Evolutionary conservation across 768 basidiomycete genomes (phyloP), one percentile per base, ranked within the genome.

Genomic region (Agrocybe pediades): DNA sequence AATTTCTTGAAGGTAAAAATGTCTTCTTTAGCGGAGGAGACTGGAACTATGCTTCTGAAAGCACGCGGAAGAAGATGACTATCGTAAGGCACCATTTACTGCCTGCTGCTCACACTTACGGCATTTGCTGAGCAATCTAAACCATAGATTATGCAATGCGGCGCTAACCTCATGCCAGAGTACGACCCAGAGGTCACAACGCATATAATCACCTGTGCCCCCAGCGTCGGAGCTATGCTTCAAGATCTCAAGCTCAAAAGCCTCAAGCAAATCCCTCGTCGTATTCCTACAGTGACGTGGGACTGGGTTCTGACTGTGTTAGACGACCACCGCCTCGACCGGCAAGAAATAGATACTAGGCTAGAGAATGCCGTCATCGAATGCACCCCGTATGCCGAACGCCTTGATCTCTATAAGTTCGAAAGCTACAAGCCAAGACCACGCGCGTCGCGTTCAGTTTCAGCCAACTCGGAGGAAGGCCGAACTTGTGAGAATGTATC

Each of bases 211-310:
- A 82, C 83, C 21, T 11, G 17, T 6, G 83, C 82, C 46, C 65
- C 69, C 3, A 56, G 56, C 36, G 46, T 49, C 27, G 47, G 53
- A 13, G 51, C 72, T 15, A 70, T 75, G 39, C 59, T 78, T 39
- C 62, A 71, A 17, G 70, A 76, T 1, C 68, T 87, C 2, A 81
- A 82, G 1, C 61, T 87, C 19, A 82, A 75, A 59, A 63, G 45
- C 5, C 65, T 86, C 15, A 68, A 65, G 6, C 79, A 88, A 3
- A 85, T 92, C 41, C 88, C 89, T 3, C 65, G 74, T n/a, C 71
- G 80, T 40, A 84, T 89, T 9, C 84, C 86, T 9, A 84, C 82
- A 9, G 77, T 89, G 26, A 80, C 63, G 30, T 89, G 87, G 88
- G 59, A 62, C 13, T 90, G 87, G 86, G 72, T 87, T 8, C 55